phyloP scores from a whole-genome alignment of 306 rosid genomes.

The Quercus wislizeni region DNA sequence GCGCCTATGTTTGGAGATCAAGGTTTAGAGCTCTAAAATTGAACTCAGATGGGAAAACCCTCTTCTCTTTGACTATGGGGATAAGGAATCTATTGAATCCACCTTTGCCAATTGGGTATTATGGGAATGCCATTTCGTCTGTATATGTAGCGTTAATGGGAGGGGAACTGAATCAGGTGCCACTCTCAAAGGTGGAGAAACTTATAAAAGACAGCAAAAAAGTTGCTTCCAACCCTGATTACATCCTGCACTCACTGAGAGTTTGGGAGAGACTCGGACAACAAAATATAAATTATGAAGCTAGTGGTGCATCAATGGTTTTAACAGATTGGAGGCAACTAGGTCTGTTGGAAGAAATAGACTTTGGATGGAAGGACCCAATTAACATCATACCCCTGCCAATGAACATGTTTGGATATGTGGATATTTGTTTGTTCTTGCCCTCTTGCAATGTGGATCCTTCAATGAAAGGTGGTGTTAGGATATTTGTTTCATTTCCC shows the following conservation, averaged over 20 bases:
- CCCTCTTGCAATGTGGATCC: constrained; percentile 46
- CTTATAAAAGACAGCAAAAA: constrained; percentile 46
- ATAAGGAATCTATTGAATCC: constrained; percentile 42
- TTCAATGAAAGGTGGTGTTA: constrained; percentile 49
- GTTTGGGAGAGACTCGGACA: constrained; percentile 26
- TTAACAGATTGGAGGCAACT: constrained; percentile 62
- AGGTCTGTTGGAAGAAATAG: constrained; percentile 44
- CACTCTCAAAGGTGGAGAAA: constrained; percentile 39
- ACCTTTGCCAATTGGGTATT: constrained; percentile 55
- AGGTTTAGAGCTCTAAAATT: constrained; percentile 42
- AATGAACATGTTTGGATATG: constrained; percentile 41
- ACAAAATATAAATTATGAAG: constrained; percentile 19
- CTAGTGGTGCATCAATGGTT: constrained; percentile 34
- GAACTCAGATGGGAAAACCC: constrained; percentile 36
- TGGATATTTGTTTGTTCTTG: constrained; percentile 49
- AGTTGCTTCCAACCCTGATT: constrained; percentile 17
- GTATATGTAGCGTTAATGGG: constrained; percentile 29
- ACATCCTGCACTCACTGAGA: constrained; percentile 24
- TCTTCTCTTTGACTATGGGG: constrained; percentile 36
- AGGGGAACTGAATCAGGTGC: constrained; percentile 41
- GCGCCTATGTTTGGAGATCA: constrained; percentile 59
- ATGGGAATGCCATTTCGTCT: constrained; percentile 52
- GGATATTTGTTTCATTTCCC: constrained; percentile 47
- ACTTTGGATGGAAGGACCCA: constrained; percentile 45
- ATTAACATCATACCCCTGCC: constrained; percentile 46